Evolutionary conservation across 345 rosid genomes (phyloP).

Genomic region (Populus deltoides): DNA sequence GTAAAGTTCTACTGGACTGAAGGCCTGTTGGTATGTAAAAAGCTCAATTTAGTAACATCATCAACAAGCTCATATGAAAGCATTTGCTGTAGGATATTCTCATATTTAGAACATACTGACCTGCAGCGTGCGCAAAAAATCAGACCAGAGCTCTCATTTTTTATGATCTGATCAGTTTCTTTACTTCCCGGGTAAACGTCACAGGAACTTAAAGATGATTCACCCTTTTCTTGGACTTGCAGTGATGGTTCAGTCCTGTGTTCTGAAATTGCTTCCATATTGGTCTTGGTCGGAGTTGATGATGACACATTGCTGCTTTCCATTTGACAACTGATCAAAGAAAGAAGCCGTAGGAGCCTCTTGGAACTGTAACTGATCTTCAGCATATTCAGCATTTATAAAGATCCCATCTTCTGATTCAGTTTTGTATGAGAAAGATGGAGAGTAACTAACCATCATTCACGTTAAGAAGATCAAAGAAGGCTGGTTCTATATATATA

Average conservation of each 20-base stretch:
- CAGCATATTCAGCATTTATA: too few relatives aligned
- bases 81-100: background rate
- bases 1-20: too few relatives aligned
- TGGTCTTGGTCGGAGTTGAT: background rate
- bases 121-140: background rate
- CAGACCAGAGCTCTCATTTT: background rate
- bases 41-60: background rate
- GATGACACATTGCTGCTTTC: background rate
- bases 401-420: too few relatives aligned
- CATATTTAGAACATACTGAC: background rate
- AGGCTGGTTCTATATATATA: background rate
- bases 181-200: background rate
- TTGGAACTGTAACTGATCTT: constrained; percentile 9
- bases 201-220: background rate
- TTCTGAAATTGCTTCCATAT: background rate
- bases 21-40: too few relatives aligned
- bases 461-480: background rate
- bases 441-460: background rate
- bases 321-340: background rate
- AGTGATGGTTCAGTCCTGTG: background rate
- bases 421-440: background rate
- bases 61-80: background rate
- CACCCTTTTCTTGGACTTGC: background rate
- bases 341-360: constrained; percentile 6
- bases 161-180: background rate